phyloP scores from a whole-genome alignment of 768 basidiomycete genomes.

The Termitomyces sp. region DNA sequence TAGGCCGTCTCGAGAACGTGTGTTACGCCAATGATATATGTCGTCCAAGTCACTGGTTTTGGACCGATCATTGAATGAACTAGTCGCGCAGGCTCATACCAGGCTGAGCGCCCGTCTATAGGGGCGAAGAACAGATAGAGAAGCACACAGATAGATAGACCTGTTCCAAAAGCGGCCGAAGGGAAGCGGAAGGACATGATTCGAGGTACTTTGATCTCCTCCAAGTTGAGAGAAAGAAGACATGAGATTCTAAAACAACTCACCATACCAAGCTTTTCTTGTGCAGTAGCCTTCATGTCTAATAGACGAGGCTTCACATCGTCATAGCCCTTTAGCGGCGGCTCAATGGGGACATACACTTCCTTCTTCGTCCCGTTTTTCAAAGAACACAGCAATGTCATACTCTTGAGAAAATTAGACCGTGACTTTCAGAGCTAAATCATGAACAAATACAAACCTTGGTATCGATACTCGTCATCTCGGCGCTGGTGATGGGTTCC shows the following conservation, averaged over 20 bases:
- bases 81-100: conserved; percentile 28
- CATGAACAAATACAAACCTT: conserved; percentile 39
- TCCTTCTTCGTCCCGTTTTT: conserved; percentile 42
- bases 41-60: conserved; percentile 23
- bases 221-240: neutral
- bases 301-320: conserved; percentile 79
- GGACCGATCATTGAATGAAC: conserved; percentile 26
- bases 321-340: conserved; percentile 68
- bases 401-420: conserved; percentile 32
- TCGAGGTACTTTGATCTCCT: conserved; percentile 57
- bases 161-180: conserved; percentile 17
- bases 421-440: neutral
- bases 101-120: conserved; percentile 19
- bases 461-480: conserved; percentile 65
- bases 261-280: conserved; percentile 79
- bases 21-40: conserved; percentile 24
- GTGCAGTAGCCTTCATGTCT: conserved; percentile 76
- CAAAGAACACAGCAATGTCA: conserved; percentile 62
- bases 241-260: conserved; percentile 12
- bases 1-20: conserved; percentile 50
- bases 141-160: conserved; percentile 24
- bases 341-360: conserved; percentile 58
- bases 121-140: conserved; percentile 25
- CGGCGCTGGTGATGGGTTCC: conserved; percentile 51
- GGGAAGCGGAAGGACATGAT: conserved; percentile 54